Conservation (phyloP, 257 asterid species). For the Gardenia jasminoides region DNA sequence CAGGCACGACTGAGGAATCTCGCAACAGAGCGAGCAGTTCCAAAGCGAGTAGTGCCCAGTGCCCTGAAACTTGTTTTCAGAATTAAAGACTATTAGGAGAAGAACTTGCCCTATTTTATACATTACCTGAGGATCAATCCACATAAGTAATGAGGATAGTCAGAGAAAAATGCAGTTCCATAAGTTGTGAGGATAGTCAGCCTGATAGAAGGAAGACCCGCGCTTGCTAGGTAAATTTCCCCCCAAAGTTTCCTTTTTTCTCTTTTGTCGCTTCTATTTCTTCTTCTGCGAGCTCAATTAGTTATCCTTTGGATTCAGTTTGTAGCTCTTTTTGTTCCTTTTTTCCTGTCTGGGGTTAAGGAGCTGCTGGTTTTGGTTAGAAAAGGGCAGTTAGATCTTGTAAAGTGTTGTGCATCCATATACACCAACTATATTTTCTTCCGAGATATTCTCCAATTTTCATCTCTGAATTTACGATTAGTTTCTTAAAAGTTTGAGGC, state of each 20-base stretch:
- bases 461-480: not conserved
- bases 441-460: not conserved
- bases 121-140: too few species aligned
- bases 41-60: too few species aligned
- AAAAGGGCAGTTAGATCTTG: conserved; percentile 3
- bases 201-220: conserved; percentile 90
- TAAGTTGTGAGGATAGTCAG: conserved; percentile 59
- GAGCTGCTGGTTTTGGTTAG: not conserved
- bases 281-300: not conserved
- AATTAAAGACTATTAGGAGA: too few species aligned
- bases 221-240: conserved; percentile 86
- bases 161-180: conserved; percentile 64
- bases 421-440: not conserved
- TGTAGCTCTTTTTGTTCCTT: not conserved
- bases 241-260: not conserved
- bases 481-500: conserved; percentile 3
- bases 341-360: not conserved
- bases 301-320: not conserved
- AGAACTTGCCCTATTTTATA: too few species aligned
- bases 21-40: too few species aligned
- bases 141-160: too few species aligned
- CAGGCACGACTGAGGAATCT: too few species aligned
- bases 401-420: not conserved
- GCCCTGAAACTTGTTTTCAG: too few species aligned
- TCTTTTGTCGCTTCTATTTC: not conserved